phyloP scores from a whole-genome alignment of 2,329 filamentous ascomycete species.

The Fusarium coffeatum region DNA sequence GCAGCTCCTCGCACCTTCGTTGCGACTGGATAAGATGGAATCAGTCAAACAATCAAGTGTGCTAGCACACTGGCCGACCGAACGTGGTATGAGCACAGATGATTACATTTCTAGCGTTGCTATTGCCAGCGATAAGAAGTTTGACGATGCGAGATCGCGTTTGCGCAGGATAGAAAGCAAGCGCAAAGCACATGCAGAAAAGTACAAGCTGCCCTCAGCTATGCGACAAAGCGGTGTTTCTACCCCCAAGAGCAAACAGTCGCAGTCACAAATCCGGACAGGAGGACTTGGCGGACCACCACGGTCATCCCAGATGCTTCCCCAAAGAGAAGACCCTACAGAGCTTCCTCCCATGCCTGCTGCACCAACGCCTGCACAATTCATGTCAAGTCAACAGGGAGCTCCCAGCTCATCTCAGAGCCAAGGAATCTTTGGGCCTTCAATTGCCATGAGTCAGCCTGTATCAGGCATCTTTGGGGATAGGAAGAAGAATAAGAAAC shows the following conservation, averaged over 20 bases:
- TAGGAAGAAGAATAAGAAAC: constrained; percentile 58
- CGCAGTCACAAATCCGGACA: background rate
- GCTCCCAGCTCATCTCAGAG: constrained; percentile 52
- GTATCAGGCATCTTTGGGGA: constrained; percentile 60
- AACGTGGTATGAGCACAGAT: constrained; percentile 51
- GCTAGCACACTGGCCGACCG: constrained; percentile 55
- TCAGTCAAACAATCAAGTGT: constrained; percentile 47
- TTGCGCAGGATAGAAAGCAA: constrained; percentile 50
- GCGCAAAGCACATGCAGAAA: constrained; percentile 51
- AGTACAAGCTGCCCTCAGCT: constrained; percentile 47
- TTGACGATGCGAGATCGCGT: constrained; percentile 51
- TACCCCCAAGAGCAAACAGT: constrained; percentile 13
- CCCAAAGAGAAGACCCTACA: constrained; percentile 22
- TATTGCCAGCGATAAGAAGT: constrained; percentile 51
- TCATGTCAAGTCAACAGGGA: constrained; percentile 53
- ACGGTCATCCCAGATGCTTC: constrained; percentile 27
- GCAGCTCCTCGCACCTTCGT: constrained; percentile 49
- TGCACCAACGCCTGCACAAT: constrained; percentile 42
- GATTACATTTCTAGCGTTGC: constrained; percentile 56
- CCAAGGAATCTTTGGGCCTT: constrained; percentile 45
- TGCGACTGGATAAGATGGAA: constrained; percentile 45
- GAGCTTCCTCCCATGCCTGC: constrained; percentile 31
- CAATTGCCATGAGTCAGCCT: constrained; percentile 59
- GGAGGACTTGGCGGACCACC: background rate
- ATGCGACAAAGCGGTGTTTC: constrained; percentile 44